Evolutionary conservation across 176 grass and related monocot species (phyloP), one percentile per base, ranked within the genome.

Genomic region (Hordeum marinum): DNA sequence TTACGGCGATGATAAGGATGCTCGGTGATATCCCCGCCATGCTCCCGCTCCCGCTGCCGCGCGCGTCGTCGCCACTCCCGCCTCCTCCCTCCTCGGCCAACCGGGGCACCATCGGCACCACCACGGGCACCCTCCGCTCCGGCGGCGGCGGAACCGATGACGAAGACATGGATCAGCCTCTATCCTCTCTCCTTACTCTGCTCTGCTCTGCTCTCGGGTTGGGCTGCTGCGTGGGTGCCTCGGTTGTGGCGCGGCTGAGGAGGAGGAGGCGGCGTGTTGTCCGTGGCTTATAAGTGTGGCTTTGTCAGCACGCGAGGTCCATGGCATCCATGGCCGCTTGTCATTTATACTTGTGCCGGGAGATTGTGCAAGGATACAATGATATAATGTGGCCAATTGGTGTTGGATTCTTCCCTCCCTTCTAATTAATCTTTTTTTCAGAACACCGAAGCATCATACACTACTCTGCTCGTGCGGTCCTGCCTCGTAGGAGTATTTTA

Each of bases 1-100:
- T 88, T 82, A 88, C 78, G 6, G 78, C 90, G 85, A 91, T 91
- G 89, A 91, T 87, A 52, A 91, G 76, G 69, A 91, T 87, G 85
- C 89, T 91, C 63, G 89, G 89, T 40, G 89, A 91, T 63, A 91
- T 87, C 48, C 89, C 85, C 48, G 85, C 85, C 50, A 91, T 76
- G 67, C 75, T 32, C 7, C 82, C 87, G 65, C 75, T 37, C 68
- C 37, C 88, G 1, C 52, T n/a, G n/a, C n/a, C n/a, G n/a, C n/a
- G 41, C 41, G 32, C 12, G 23, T 26, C 55, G 31, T 48, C 78
- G 0, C 3, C 72, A 4, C 13, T 55, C 1, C 42, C 60, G 0
- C 78, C 57, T 14, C 79, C 78, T 21, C 79, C 88, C 4, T 52
- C 75, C 50, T 69, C 89, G 13, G 63, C 81, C 32, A 79, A 35